Percentiles rank a stretch among this genome's conserved stretches.
These are phyloP conservation scores for Dalechampia spathulata DNA, from an alignment of 441 rosid genomes.

Conservation along the genomic window DNA sequence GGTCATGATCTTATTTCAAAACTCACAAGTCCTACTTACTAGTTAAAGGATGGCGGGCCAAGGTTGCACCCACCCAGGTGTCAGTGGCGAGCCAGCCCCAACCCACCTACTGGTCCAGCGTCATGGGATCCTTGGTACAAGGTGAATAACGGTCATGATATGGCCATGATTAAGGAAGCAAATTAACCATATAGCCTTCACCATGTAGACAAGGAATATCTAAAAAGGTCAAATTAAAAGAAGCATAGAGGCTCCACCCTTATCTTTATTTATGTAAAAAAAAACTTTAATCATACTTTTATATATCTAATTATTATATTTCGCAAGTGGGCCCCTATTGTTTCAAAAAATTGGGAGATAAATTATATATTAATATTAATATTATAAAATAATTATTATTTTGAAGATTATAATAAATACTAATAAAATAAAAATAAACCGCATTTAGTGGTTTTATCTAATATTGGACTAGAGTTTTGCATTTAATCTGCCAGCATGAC, in stretches of 20 bases:
- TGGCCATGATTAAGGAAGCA: slow-evolving; percentile 34
- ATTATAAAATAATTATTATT: too few species aligned
- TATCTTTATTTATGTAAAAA: not conserved
- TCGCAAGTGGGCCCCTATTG: slow-evolving; percentile 15
- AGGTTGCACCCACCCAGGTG: slow-evolving; percentile 19
- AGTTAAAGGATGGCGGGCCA: slow-evolving; percentile 8
- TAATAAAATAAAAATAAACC: too few species aligned
- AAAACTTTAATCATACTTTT: not conserved
- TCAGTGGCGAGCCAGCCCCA: slow-evolving; percentile 9
- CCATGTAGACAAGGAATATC: too few species aligned
- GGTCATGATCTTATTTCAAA: not conserved
- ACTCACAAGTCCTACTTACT: not conserved
- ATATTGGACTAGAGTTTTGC: too few species aligned
- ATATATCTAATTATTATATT: not conserved
- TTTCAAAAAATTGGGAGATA: too few species aligned
- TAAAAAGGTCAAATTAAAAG: not conserved
- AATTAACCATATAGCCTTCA: too few species aligned
- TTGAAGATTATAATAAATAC: too few species aligned
- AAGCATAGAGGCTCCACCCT: not conserved
- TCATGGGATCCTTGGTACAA: slow-evolving; percentile 9
- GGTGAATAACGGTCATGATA: slow-evolving; percentile 32
- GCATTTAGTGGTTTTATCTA: too few species aligned
- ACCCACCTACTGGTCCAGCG: slow-evolving; percentile 18
- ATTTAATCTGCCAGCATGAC: too few species aligned
- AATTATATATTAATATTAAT: too few species aligned